Conservation (phyloP, 2,329 filamentous ascomycete genomes). For the Leptoxyphium fumago region DNA sequence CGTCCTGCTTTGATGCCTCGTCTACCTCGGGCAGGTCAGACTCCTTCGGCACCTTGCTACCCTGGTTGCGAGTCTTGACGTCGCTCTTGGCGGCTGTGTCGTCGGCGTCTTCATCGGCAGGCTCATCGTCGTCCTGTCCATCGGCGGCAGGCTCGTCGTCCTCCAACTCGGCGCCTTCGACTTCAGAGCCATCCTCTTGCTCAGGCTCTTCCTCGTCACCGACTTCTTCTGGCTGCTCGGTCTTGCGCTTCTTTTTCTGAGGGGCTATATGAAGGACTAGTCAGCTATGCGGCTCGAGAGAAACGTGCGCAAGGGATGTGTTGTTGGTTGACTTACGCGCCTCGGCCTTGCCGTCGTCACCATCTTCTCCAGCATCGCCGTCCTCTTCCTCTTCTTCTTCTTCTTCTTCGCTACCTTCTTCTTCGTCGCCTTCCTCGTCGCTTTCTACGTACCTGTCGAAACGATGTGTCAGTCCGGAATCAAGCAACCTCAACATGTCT, state of each 20-base stretch:
- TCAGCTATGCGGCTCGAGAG: no score
- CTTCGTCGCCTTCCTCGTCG: neutral
- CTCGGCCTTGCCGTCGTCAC: neutral
- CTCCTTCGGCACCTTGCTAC: conserved; percentile 17
- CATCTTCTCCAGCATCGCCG: neutral
- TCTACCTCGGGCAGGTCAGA: conserved; percentile 17
- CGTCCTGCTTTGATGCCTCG: conserved; percentile 4
- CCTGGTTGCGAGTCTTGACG: conserved; percentile 13
- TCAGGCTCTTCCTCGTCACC: conserved; percentile 8
- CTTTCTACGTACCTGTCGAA: neutral
- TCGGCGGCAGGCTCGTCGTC: conserved; percentile 8
- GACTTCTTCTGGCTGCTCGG: conserved; percentile 10
- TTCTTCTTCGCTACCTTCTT: neutral
- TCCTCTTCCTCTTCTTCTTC: neutral
- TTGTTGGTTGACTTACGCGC: neutral
- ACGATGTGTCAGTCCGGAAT: neutral
- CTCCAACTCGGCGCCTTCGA: conserved; percentile 7
- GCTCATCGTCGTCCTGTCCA: conserved; percentile 7
- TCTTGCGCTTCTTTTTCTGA: conserved; percentile 17
- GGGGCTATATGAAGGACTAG: conserved; percentile 6
- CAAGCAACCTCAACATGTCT: neutral
- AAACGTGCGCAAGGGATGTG: no score
- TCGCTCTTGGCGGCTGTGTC: conserved; percentile 14
- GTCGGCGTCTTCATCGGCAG: conserved; percentile 9
- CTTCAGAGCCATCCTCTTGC: conserved; percentile 7